Base-by-base conservation (phyloP, 805 yeast genomes). In the Cyberlindnera misumaiensis region DNA sequence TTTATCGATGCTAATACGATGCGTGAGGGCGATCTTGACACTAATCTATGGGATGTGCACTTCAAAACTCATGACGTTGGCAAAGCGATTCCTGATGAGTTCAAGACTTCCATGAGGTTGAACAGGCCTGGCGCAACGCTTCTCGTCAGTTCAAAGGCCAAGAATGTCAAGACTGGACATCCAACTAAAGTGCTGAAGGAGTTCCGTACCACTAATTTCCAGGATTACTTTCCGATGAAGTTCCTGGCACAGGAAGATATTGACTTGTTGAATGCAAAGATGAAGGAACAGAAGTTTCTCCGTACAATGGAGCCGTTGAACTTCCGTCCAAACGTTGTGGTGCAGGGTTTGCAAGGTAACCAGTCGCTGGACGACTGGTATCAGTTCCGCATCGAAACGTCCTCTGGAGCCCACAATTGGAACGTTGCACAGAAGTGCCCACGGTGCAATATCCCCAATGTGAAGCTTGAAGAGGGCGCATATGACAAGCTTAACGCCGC, bases 141-240 rank as follows among this genome's bases (percentile, higher is more conserved):
- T 22, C 30, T 51, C 17, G 42, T 39, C 30, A 38, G 53, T 4
- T 27, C 42, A 17, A 39, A 41, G 26, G 48, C 43, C 2, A 51
- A 51, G 31, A 25, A 30, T 11, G 49, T 48, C n/a, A 38, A 33
- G 20, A 43, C 52, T 1, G 43, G 42, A 3, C 45, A 47, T 32
- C 55, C 55, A 11, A 28, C 26, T 4, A 42, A 27, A 5, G 14
- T 11, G 9, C n/a, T 45, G 32, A 35, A 34, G 14, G 24, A 41
- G 10, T 30, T 40, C 35, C 39, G 53, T 32, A 22, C 22, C 7
- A 39, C 49, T 1, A 32, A 42, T 15, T 51, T 47, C 35, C 55
- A 51, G 16, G 55, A 51, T 22, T 51, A 51, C 33, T 51, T 39
- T 35, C 55, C 55, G 15, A 24, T 48, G 18, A 48, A 45, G 39